Evolutionary conservation across 805 yeast species (phyloP), one percentile per base, ranked within the genome.

Genomic region (Saccharomycopsis fermentans): DNA sequence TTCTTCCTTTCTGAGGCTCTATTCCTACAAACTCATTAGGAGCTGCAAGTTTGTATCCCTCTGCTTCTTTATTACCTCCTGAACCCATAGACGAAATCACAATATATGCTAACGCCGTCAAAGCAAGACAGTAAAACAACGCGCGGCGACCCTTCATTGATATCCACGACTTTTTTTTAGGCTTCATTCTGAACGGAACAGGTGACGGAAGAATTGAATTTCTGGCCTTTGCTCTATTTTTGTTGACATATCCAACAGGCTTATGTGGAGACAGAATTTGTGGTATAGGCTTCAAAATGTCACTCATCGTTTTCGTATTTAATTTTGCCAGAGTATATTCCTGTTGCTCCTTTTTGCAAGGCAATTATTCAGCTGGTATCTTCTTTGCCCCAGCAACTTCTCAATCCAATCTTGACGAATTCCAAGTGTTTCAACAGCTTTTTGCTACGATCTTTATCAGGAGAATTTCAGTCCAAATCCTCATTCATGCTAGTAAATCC

Each of bases 21-120:
- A 59, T 57, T 17, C 62, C 62, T 19, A 58, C 62, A 52, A 61
- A 61, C 21, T 61, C 63, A 34, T 61, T 61, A 6, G 63, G 63
- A 11, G 60, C 48, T 6, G 63, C 63, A 26, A 61, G 43, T 35
- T 61, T 60, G 36, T 56, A 61, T 24, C 51, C 63, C 14, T 54
- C 58, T 16, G 54, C 6, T 14, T 32, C 48, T 1, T 43, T 52
- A 5, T 36, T 19, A 4, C 55, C 35, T 9, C 37, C 40, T n/a
- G 43, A 27, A 24, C 59, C 51, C 3, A 52, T n/a, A 17, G 56
- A 59, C 26, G 52, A 34, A 47, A 61, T 59, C 21, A 59, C 56
- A 27, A 61, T 47, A 34, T 59, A 61, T 2, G 50, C 59, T 14
- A 61, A 11, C 9, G 63, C 57, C 21, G 59, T 35, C 6, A 61